These are phyloP conservation scores for Cladorrhinum sp. DNA, from an alignment of 2,329 filamentous ascomycete genomes.

Conservation along the genomic window DNA sequence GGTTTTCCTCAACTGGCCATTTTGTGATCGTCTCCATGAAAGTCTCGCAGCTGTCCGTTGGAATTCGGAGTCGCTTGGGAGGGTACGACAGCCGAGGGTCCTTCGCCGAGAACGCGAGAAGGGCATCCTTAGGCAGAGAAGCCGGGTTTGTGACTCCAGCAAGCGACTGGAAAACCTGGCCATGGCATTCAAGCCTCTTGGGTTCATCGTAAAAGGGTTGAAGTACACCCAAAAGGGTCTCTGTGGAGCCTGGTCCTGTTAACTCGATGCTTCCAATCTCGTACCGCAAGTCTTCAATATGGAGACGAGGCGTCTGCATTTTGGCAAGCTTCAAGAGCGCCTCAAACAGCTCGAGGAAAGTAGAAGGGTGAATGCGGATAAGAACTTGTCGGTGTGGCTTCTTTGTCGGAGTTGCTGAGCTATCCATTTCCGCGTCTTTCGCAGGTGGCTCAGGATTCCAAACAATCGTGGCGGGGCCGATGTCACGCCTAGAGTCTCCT, in stretches of 20 bases:
- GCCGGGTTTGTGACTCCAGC: conserved; percentile 64
- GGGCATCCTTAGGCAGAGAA: conserved; percentile 64
- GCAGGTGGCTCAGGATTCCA: conserved; percentile 59
- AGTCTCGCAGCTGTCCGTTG: conserved; percentile 36
- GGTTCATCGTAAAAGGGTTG: conserved; percentile 45
- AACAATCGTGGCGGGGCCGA: conserved; percentile 71
- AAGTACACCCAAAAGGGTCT: conserved; percentile 69
- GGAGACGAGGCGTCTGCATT: conserved; percentile 58
- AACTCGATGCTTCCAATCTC: conserved; percentile 61
- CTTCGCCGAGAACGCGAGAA: conserved; percentile 69
- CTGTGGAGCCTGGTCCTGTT: conserved; percentile 69
- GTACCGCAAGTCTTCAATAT: conserved; percentile 66
- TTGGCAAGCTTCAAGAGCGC: conserved; percentile 57
- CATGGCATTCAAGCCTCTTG: conserved; percentile 40
- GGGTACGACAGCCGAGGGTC: conserved; percentile 83
- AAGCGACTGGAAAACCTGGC: conserved; percentile 50
- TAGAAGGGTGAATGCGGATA: conserved; percentile 77
- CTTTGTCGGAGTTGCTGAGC: conserved; percentile 9
- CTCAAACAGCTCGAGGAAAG: conserved; percentile 67
- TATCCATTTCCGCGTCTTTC: conserved; percentile 18
- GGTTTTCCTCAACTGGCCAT: conserved; percentile 62
- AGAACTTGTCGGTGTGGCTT: conserved; percentile 49
- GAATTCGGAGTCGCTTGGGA: conserved; percentile 52
- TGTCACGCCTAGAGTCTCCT: conserved; percentile 51
- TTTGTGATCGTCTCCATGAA: conserved; percentile 60